Conservation (phyloP, 2,329 filamentous ascomycete genomes). For the Talaromyces sp. region DNA sequence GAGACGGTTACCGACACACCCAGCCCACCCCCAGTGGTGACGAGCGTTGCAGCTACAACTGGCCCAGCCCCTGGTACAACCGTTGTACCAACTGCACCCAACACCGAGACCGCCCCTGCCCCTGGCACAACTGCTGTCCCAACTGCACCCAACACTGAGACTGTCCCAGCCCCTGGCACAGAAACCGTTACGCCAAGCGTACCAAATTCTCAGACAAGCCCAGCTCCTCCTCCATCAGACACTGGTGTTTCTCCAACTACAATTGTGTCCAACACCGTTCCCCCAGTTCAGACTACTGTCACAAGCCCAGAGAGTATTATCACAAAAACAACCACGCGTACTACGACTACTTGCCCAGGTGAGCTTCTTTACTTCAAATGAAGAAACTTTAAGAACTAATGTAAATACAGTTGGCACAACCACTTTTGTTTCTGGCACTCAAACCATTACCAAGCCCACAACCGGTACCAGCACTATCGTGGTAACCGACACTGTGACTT, state of each 20-base stretch:
- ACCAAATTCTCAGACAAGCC: not conserved
- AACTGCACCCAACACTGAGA: not conserved
- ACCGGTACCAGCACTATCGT: slow-evolving; percentile 9
- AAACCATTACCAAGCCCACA: slow-evolving; percentile 5
- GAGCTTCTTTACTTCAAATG: not conserved
- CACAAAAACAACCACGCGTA: not conserved
- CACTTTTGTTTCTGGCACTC: slow-evolving; percentile 7
- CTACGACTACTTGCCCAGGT: slow-evolving; percentile 7
- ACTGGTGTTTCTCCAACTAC: not conserved
- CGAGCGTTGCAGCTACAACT: not conserved
- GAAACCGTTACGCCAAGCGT: not conserved
- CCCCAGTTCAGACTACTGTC: not conserved
- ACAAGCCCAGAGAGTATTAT: not conserved
- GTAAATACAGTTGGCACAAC: slow-evolving; percentile 7
- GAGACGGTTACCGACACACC: not conserved
- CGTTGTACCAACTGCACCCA: not conserved
- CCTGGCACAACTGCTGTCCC: not conserved
- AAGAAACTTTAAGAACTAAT: not conserved
- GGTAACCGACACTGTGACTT: slow-evolving; percentile 11
- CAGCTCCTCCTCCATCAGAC: not conserved
- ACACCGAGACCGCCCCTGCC: not conserved
- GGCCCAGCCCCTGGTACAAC: not conserved
- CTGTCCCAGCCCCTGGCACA: not conserved
- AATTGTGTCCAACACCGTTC: not conserved
- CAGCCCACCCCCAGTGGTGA: not conserved